phyloP scores from a whole-genome alignment of 805 yeast species.

The Kodamaea leandrae region DNA sequence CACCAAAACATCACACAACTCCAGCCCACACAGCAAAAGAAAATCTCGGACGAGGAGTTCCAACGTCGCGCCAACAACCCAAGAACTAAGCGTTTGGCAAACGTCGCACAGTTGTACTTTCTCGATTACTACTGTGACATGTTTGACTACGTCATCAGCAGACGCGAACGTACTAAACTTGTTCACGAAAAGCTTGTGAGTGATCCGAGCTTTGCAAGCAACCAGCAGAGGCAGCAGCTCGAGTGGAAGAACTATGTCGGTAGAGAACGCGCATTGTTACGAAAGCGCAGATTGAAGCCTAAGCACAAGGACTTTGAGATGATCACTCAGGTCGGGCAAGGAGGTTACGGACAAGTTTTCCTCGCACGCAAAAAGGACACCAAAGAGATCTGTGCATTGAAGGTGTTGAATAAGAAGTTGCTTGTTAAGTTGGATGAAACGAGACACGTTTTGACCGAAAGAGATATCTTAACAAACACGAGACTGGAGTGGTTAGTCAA shows the following conservation, averaged over 20 bases:
- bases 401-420: slow-evolving; percentile 83
- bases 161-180: slow-evolving; percentile 77
- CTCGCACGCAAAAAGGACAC: slow-evolving; percentile 93
- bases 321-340: slow-evolving; percentile 98
- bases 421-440: slow-evolving; percentile 90
- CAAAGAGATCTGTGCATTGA: slow-evolving; percentile 90
- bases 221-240: slow-evolving; percentile 36
- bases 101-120: slow-evolving; percentile 91
- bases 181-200: slow-evolving; percentile 59
- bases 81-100: slow-evolving; percentile 80
- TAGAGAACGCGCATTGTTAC: slow-evolving; percentile 76
- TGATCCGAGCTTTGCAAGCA: slow-evolving; percentile 41
- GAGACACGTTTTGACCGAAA: slow-evolving; percentile 90
- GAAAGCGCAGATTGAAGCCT: slow-evolving; percentile 89
- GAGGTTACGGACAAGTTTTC: slow-evolving; percentile 99
- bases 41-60: slow-evolving; percentile 44
- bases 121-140: slow-evolving; percentile 94
- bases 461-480: slow-evolving; percentile 95
- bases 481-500: slow-evolving; percentile 95
- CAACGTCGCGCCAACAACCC: slow-evolving; percentile 59
- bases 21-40: slow-evolving; percentile 24
- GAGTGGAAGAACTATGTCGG: slow-evolving; percentile 78
- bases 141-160: slow-evolving; percentile 84
- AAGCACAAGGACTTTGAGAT: slow-evolving; percentile 94
- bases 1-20: slow-evolving; percentile 28